Percentiles rank a stretch among this genome's conserved stretches.
phyloP scores from a whole-genome alignment of 2,329 filamentous ascomycete genomes.

The Cladosporium sp. region DNA sequence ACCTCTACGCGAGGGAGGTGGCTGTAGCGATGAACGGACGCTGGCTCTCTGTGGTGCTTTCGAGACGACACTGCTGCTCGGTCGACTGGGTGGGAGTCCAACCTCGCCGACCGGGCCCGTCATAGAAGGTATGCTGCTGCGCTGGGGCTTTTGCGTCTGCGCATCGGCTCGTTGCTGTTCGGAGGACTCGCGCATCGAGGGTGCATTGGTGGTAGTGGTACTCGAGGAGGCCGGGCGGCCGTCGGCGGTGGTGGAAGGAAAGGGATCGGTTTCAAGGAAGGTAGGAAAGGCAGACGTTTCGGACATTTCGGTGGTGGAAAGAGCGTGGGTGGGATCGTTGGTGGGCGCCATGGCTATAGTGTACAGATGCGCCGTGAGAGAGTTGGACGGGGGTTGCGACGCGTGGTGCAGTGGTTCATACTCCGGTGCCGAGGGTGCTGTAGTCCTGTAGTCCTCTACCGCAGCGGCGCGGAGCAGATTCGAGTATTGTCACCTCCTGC shows the following conservation, averaged over 20 bases:
- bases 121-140: constrained; percentile 32
- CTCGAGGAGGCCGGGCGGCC: constrained; percentile 24
- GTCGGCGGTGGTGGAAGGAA: constrained; percentile 21
- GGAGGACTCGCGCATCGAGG: constrained; percentile 23
- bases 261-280: constrained; percentile 33
- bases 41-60: constrained; percentile 29
- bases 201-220: constrained; percentile 26
- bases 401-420: neutral
- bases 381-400: neutral
- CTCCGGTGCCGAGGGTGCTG: neutral
- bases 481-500: neutral
- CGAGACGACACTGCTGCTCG: constrained; percentile 37
- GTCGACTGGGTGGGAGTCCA: constrained; percentile 50
- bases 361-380: neutral
- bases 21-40: constrained; percentile 19
- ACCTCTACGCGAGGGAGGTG: constrained; percentile 26
- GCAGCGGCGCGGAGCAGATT: constrained; percentile 5
- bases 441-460: constrained; percentile 6
- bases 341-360: constrained; percentile 9
- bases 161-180: constrained; percentile 22
- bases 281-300: constrained; percentile 27
- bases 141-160: constrained; percentile 20
- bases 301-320: constrained; percentile 3
- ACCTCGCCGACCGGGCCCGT: constrained; percentile 51
- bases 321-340: constrained; percentile 7